Evolutionary conservation across 1,139 yeast species (phyloP).

Genomic region (Yamadazyma taylorii): DNA sequence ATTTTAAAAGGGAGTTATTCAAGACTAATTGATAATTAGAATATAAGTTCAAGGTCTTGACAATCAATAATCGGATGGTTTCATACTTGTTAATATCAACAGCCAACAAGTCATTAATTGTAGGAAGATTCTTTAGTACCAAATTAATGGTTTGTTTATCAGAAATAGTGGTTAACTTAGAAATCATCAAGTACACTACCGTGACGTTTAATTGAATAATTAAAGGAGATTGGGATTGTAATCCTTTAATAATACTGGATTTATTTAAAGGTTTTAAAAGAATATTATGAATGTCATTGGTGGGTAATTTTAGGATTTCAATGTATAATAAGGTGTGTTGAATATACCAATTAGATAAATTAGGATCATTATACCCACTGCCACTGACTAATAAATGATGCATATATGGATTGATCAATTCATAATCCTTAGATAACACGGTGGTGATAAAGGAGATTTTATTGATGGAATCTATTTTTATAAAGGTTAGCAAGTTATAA

Average conservation of each 20-base stretch:
- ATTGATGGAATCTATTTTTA: conserved; percentile 72
- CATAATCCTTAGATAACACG: conserved; percentile 60
- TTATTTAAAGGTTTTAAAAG: conserved; percentile 69
- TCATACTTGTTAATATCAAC: conserved; percentile 6
- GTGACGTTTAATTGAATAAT: conserved; percentile 68
- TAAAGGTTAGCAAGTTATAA: conserved; percentile 57
- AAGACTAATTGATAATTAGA: conserved; percentile 10
- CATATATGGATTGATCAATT: conserved; percentile 72
- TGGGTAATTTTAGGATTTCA: conserved; percentile 56
- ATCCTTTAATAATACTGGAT: conserved; percentile 55
- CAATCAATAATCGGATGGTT: conserved; percentile 6
- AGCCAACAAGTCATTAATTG: conserved; percentile 11
- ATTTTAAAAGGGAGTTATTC: conserved; percentile 10
- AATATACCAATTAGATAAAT: conserved; percentile 77
- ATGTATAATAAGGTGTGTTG: conserved; percentile 66
- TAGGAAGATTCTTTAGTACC: conserved; percentile 13
- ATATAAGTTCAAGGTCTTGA: conserved; percentile 11
- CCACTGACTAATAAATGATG: conserved; percentile 53
- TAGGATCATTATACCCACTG: conserved; percentile 70
- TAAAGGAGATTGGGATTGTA: conserved; percentile 54
- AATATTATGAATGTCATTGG: conserved; percentile 53
- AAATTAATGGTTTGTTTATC: conserved; percentile 15
- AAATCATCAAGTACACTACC: conserved; percentile 53
- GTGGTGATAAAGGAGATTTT: conserved; percentile 58
- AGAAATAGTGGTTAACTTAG: conserved; percentile 45